Conservation (phyloP, 306 rosid genomes). For the Castanopsis chinensis region DNA sequence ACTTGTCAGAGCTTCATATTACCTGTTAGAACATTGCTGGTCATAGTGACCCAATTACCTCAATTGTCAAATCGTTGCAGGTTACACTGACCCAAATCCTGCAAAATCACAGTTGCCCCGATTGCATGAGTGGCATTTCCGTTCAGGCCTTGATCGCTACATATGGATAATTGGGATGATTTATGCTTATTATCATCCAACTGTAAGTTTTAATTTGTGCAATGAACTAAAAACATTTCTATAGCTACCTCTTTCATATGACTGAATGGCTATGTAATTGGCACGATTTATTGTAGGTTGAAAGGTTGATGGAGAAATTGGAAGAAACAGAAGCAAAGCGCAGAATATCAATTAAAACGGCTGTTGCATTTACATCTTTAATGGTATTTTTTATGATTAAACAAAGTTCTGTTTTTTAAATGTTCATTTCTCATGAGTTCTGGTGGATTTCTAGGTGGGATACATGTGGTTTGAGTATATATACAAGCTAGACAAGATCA, state of each 20-base stretch:
- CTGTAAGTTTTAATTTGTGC: conserved; percentile 50
- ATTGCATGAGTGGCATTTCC: conserved; percentile 94
- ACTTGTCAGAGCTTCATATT: conserved; percentile 19
- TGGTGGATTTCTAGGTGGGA: conserved; percentile 56
- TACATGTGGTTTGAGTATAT: conserved; percentile 84
- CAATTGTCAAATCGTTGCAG: conserved; percentile 37
- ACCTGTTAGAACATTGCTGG: conserved; percentile 17
- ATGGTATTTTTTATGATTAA: conserved; percentile 45
- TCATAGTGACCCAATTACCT: conserved; percentile 27
- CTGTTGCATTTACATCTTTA: conserved; percentile 49
- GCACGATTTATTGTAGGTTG: conserved; percentile 51
- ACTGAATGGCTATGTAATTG: conserved; percentile 20
- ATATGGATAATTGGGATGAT: conserved; percentile 98
- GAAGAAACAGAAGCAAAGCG: conserved; percentile 78
- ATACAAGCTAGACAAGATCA: conserved; percentile 84
- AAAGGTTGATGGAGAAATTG: conserved; percentile 94
- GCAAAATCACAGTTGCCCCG: conserved; percentile 55
- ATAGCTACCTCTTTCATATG: conserved; percentile 2
- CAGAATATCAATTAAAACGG: conserved; percentile 74
- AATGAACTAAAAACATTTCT: conserved; percentile 7
- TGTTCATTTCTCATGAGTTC: conserved; percentile 16
- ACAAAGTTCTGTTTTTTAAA: conserved; percentile 4
- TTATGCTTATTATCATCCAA: conserved; percentile 93
- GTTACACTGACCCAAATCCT: conserved; percentile 70
- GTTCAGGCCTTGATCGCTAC: conserved; percentile 97